Conservation (phyloP, 2,329 filamentous ascomycete species). For the Zalaria sp. region DNA sequence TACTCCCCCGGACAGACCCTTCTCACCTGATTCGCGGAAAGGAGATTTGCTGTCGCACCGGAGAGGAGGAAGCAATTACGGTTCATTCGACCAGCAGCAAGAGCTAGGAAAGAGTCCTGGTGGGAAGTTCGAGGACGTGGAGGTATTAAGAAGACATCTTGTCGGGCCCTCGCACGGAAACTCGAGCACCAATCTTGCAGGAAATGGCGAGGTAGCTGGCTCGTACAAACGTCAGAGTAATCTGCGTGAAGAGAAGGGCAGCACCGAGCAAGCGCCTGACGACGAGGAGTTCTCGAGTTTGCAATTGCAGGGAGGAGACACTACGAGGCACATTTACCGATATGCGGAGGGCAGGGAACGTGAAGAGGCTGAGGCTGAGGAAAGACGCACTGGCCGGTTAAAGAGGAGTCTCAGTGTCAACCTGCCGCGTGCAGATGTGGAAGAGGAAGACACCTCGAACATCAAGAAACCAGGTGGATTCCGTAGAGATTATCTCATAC, state of each 20-base stretch:
- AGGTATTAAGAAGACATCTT: conserved; percentile 80
- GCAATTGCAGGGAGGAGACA: conserved; percentile 82
- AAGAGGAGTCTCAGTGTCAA: conserved; percentile 83
- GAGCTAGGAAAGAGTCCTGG: conserved; percentile 34
- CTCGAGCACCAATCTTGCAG: conserved; percentile 17
- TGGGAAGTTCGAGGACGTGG: conserved; percentile 65
- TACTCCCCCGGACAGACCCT: conserved; percentile 31
- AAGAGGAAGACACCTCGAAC: conserved; percentile 67
- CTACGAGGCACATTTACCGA: conserved; percentile 87
- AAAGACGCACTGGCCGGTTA: conserved; percentile 40
- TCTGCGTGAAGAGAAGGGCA: conserved; percentile 15
- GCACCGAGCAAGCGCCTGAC: conserved; percentile 4
- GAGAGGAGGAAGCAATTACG: conserved; percentile 58
- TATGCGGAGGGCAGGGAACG: conserved; percentile 81
- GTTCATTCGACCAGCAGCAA: conserved; percentile 62
- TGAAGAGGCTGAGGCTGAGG: conserved; percentile 64
- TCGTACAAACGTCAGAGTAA: conserved; percentile 12
- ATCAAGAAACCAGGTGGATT: conserved; percentile 94
- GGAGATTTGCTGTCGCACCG: conserved; percentile 28
- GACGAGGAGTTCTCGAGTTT: conserved; percentile 72
- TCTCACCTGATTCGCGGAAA: conserved; percentile 41
- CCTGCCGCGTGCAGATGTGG: conserved; percentile 53
- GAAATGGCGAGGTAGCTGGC: conserved; percentile 8
- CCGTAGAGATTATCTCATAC: conserved; percentile 73
- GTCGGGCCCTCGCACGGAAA: conserved; percentile 48